Conservation (phyloP, 2,329 filamentous ascomycete genomes). For the Apiospora phragmitis region DNA sequence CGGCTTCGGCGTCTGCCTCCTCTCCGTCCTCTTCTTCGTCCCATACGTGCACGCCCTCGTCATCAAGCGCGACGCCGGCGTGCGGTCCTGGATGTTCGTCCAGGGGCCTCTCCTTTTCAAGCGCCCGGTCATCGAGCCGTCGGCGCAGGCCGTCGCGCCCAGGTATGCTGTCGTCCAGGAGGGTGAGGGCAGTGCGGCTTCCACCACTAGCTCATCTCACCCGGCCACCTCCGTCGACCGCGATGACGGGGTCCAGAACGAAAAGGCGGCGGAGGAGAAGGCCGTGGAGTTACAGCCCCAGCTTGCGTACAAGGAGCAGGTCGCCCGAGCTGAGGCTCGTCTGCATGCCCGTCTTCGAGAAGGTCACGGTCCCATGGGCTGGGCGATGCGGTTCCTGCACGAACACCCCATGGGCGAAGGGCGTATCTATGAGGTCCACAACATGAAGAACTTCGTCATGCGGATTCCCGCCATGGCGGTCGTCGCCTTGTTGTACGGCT, state of each 20-base stretch:
- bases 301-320: constrained; percentile 60
- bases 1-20: constrained; percentile 58
- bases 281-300: constrained; percentile 49
- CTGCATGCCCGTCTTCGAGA: constrained; percentile 65
- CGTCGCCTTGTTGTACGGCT: constrained; percentile 68
- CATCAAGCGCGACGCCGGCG: constrained; percentile 65
- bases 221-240: neutral
- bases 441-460: constrained; percentile 63
- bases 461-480: constrained; percentile 70
- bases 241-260: constrained; percentile 26
- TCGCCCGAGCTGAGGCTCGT: constrained; percentile 54
- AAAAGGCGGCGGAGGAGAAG: constrained; percentile 41
- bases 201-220: constrained; percentile 23
- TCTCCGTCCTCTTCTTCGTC: constrained; percentile 71
- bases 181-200: constrained; percentile 53
- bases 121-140: constrained; percentile 54
- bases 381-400: constrained; percentile 80
- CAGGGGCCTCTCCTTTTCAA: constrained; percentile 64
- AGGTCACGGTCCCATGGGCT: constrained; percentile 68
- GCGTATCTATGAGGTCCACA: constrained; percentile 73
- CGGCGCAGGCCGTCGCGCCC: constrained; percentile 60
- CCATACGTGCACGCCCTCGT: constrained; percentile 67
- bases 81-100: constrained; percentile 65
- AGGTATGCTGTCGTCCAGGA: constrained; percentile 79
- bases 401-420: constrained; percentile 73